Conservation (phyloP, 2,329 filamentous ascomycete genomes). For the Atkinsonella texensis region DNA sequence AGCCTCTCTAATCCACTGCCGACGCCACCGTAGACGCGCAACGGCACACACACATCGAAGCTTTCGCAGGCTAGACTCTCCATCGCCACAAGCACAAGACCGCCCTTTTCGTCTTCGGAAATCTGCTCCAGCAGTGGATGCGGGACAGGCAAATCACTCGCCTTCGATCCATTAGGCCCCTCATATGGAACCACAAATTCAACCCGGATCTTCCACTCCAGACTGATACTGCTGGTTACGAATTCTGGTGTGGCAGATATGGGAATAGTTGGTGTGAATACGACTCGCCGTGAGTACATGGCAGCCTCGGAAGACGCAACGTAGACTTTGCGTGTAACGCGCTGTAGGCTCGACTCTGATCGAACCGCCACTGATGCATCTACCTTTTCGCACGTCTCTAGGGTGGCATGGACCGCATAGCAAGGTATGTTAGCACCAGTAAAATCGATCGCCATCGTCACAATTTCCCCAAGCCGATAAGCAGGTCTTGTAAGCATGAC, state of each 20-base stretch:
- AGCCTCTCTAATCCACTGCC: slow-evolving; percentile 43
- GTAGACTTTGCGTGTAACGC: slow-evolving; percentile 75
- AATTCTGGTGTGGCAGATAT: slow-evolving; percentile 79
- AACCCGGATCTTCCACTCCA: slow-evolving; percentile 81
- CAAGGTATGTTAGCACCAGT: slow-evolving; percentile 64
- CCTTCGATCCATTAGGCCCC: slow-evolving; percentile 12
- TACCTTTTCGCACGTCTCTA: slow-evolving; percentile 81
- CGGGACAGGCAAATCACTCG: slow-evolving; percentile 12
- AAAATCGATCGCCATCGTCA: slow-evolving; percentile 79
- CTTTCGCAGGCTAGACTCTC: slow-evolving; percentile 75
- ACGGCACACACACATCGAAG: slow-evolving; percentile 77
- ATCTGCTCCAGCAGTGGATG: slow-evolving; percentile 64
- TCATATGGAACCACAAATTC: slow-evolving; percentile 78
- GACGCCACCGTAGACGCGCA: slow-evolving; percentile 64
- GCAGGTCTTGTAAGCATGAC: slow-evolving; percentile 80
- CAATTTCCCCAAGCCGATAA: slow-evolving; percentile 78
- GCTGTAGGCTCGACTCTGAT: slow-evolving; percentile 72
- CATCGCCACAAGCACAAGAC: slow-evolving; percentile 59
- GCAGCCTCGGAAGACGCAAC: slow-evolving; percentile 70
- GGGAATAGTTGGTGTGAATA: slow-evolving; percentile 77
- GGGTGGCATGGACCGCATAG: slow-evolving; percentile 70
- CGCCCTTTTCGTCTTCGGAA: slow-evolving; percentile 65
- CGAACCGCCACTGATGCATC: slow-evolving; percentile 70
- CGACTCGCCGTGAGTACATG: slow-evolving; percentile 64
- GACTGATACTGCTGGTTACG: slow-evolving; percentile 72